Conservation (phyloP, 306 rosid species). For the Mimosa pudica region DNA sequence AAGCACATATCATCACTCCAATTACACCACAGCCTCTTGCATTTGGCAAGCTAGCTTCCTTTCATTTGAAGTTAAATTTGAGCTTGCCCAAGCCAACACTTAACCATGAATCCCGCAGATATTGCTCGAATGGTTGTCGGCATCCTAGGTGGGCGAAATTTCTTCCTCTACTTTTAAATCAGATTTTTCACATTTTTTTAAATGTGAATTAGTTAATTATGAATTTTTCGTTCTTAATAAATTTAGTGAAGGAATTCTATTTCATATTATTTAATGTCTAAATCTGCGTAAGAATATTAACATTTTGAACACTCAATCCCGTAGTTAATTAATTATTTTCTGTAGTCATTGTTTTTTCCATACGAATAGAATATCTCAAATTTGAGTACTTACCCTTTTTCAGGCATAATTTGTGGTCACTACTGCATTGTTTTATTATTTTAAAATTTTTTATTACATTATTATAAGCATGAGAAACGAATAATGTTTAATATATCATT, state of each 20-base stretch:
- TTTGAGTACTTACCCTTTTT: too few relatives aligned
- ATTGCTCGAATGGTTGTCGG: constrained; percentile 71
- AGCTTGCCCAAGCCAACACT: not conserved
- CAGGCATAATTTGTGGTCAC: not conserved
- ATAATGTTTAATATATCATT: too few relatives aligned
- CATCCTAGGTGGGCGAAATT: constrained; percentile 51
- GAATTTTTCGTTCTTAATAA: too few relatives aligned
- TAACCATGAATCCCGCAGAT: constrained; percentile 63
- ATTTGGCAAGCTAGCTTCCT: not conserved
- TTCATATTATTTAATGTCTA: too few relatives aligned
- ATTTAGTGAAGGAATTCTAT: too few relatives aligned
- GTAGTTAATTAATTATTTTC: too few relatives aligned
- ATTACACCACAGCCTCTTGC: constrained; percentile 30
- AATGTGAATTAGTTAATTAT: too few relatives aligned
- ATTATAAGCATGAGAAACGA: not conserved
- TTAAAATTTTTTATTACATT: not conserved
- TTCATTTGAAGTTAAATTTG: not conserved
- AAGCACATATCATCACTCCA: constrained; percentile 52
- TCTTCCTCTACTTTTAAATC: not conserved
- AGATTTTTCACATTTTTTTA: too few relatives aligned
- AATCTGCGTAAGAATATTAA: too few relatives aligned
- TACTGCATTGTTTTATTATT: not conserved
- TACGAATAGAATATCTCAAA: too few relatives aligned
- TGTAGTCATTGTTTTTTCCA: too few relatives aligned
- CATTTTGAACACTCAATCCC: too few relatives aligned